Conservation (phyloP, 176 grass and related monocot genomes). For the Zea luxurians region DNA sequence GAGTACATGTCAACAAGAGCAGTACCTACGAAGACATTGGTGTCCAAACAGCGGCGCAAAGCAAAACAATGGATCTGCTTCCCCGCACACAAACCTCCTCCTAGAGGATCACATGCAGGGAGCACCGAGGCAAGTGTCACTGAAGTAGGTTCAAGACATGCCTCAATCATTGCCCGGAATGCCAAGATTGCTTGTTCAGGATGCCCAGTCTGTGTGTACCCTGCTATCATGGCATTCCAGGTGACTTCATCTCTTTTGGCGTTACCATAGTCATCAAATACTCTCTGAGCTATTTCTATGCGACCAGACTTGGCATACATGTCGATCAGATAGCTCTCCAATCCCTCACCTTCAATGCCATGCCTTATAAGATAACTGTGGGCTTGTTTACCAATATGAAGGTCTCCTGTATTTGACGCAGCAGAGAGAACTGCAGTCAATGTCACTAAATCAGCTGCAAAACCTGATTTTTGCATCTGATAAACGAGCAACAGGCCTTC, state of each 20-base stretch:
- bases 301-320: conserved; percentile 88
- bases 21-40: conserved; percentile 72
- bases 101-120: conserved; percentile 61
- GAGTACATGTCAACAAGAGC: conserved; percentile 89
- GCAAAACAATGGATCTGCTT: conserved; percentile 86
- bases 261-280: conserved; percentile 55
- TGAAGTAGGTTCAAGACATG: conserved; percentile 61
- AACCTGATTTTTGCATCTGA: conserved; percentile 83
- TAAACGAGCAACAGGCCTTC: conserved; percentile 69
- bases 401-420: conserved; percentile 70
- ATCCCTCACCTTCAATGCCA: conserved; percentile 61
- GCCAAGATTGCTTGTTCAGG: conserved; percentile 53
- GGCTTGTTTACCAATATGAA: conserved; percentile 73
- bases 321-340: conserved; percentile 95
- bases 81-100: conserved; percentile 52
- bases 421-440: conserved; percentile 73
- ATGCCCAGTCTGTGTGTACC: conserved; percentile 62
- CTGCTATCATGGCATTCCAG: conserved; percentile 96
- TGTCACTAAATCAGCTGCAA: conserved; percentile 68
- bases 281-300: conserved; percentile 59
- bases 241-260: conserved; percentile 71
- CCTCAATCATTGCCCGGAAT: conserved; percentile 69
- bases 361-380: conserved; percentile 79
- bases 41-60: conserved; percentile 49
- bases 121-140: conserved; percentile 79